These are phyloP conservation scores for Limtongia smithiae DNA, from an alignment of 805 yeast species.

Conservation along the genomic window DNA sequence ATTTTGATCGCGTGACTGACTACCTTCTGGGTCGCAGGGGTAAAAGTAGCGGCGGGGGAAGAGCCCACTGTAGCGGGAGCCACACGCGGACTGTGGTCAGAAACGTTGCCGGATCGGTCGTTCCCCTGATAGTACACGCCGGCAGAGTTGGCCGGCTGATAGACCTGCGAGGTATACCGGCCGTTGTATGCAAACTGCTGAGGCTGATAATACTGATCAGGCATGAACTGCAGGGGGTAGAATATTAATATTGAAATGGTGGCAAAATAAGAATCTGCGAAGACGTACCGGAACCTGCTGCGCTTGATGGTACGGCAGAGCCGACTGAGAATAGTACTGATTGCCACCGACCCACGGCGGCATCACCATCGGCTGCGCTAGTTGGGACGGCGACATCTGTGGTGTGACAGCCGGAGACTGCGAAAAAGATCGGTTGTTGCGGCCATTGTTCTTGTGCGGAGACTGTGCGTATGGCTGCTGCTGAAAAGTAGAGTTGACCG, in stretches of 20 bases:
- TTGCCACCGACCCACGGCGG: not conserved
- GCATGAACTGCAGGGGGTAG: constrained; percentile 3
- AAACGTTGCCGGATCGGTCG: constrained; percentile 4
- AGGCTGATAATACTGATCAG: constrained; percentile 1
- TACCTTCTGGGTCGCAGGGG: constrained; percentile 8
- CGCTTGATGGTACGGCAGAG: no score
- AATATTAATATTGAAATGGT: no score
- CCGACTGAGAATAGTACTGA: no score
- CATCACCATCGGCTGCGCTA: constrained; percentile 6
- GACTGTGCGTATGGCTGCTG: constrained; percentile 3
- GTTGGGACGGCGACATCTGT: constrained; percentile 22
- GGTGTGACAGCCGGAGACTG: constrained; percentile 25
- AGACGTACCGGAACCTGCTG: no score
- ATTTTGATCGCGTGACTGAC: constrained; percentile 29
- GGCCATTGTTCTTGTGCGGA: constrained; percentile 20
- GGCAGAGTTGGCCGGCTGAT: not conserved
- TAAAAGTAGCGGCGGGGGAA: constrained; percentile 5
- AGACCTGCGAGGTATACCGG: constrained; percentile 1
- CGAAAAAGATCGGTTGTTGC: constrained; percentile 8
- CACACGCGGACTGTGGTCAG: constrained; percentile 21
- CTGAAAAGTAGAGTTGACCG: constrained; percentile 6
- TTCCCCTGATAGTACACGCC: no score
- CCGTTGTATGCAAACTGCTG: no score
- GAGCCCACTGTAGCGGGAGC: constrained; percentile 10
- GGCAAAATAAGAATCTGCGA: no score